Conservation (phyloP, 1,284 basidiomycete species). For the Pseudozyma flocculosa region DNA sequence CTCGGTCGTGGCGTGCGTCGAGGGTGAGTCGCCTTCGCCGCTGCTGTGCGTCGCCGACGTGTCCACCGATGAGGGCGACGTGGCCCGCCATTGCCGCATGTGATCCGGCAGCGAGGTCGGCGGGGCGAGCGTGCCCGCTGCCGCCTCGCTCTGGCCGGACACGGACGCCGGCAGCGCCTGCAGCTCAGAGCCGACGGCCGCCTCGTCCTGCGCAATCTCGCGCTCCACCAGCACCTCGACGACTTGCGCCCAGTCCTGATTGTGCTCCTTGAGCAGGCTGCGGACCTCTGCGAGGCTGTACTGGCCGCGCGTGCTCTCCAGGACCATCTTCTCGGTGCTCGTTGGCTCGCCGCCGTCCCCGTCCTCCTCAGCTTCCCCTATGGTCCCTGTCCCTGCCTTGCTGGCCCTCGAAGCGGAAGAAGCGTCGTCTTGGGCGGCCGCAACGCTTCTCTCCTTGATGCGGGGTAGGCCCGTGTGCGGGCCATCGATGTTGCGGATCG, state of each 20-base stretch:
- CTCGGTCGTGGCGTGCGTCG: conserved; percentile 41
- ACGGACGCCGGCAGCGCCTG: conserved; percentile 5
- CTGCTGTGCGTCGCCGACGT: conserved; percentile 41
- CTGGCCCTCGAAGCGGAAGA: background rate
- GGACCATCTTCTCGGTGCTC: conserved; percentile 35
- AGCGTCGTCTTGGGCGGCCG: conserved; percentile 1
- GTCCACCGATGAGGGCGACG: conserved; percentile 44
- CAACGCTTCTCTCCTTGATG: conserved; percentile 64
- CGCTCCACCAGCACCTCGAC: conserved; percentile 35
- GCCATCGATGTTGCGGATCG: conserved; percentile 79
- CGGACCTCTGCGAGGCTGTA: conserved; percentile 29
- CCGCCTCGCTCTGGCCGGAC: too few species aligned
- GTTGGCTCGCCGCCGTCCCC: conserved; percentile 20
- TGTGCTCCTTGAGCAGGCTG: conserved; percentile 20
- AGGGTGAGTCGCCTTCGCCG: conserved; percentile 36
- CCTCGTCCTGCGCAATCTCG: conserved; percentile 28
- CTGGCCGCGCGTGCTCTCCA: conserved; percentile 35
- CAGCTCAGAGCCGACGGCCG: conserved; percentile 25
- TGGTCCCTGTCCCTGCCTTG: background rate
- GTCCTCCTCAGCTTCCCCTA: conserved; percentile 4
- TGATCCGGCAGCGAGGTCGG: conserved; percentile 36
- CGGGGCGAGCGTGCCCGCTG: conserved; percentile 14
- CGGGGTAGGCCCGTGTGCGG: conserved; percentile 76
- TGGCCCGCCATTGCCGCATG: conserved; percentile 41
- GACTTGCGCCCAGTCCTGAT: conserved; percentile 40